phyloP scores from a whole-genome alignment of 352 stramenopile genomes.

The Lagenidium giganteum region DNA sequence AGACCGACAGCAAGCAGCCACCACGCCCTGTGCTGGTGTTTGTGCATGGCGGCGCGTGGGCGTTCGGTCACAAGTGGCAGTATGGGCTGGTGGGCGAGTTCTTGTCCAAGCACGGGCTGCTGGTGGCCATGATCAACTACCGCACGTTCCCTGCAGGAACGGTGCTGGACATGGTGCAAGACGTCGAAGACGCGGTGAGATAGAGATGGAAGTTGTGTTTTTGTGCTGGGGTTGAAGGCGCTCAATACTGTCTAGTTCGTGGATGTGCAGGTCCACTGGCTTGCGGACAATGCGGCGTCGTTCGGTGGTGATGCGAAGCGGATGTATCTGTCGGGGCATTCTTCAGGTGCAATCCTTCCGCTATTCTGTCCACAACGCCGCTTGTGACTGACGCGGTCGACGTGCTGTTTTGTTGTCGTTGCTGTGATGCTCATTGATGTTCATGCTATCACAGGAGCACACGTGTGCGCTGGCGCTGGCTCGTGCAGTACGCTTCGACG shows the following conservation, averaged over 20 bases:
- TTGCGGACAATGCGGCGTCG: slow-evolving; percentile 30
- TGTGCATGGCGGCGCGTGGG: slow-evolving; percentile 86
- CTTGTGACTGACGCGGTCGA: too few relatives aligned
- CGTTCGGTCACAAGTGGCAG: slow-evolving; percentile 79
- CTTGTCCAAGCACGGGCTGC: slow-evolving; percentile 42
- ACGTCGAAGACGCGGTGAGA: slow-evolving; percentile 73
- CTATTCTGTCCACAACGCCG: too few relatives aligned
- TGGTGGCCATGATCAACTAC: slow-evolving; percentile 89
- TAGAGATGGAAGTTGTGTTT: neutral
- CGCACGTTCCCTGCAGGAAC: slow-evolving; percentile 83
- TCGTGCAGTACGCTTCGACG: slow-evolving; percentile 51
- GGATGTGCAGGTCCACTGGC: slow-evolving; percentile 61
- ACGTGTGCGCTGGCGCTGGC: slow-evolving; percentile 50
- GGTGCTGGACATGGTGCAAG: slow-evolving; percentile 85
- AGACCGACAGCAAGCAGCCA: too few relatives aligned
- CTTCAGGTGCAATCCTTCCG: too few relatives aligned
- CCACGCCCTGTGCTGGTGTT: slow-evolving; percentile 85
- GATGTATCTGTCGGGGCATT: slow-evolving; percentile 64
- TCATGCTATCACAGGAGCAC: slow-evolving; percentile 12
- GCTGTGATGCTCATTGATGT: too few relatives aligned
- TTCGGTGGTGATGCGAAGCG: slow-evolving; percentile 43
- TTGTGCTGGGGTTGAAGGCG: too few relatives aligned
- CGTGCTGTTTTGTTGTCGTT: too few relatives aligned
- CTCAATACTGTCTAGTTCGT: too few relatives aligned
- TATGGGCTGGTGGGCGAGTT: slow-evolving; percentile 63